Conservation (phyloP, 495 filamentous ascomycete genomes). For the Neurospora sp. region DNA sequence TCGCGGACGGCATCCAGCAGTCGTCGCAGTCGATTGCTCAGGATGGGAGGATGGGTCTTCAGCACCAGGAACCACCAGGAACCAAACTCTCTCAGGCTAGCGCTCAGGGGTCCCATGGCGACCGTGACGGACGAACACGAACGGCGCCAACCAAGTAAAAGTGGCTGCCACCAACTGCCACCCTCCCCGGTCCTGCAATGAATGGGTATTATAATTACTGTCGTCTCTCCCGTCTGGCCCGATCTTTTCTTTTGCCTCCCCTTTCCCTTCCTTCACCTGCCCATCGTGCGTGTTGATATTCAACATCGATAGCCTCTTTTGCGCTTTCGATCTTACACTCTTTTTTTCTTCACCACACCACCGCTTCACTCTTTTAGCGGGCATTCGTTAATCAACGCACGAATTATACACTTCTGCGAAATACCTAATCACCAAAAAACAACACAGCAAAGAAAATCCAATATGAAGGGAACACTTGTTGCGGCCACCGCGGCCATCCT, state of each 20-base stretch:
- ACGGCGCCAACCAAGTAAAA: constrained; percentile 11
- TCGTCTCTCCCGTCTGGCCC: constrained; percentile 1
- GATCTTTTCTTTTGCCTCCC: constrained; percentile 18
- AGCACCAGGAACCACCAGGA: neutral
- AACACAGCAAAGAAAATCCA: neutral
- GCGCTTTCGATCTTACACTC: constrained; percentile 39
- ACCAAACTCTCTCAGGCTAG: neutral
- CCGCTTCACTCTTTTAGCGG: constrained; percentile 98
- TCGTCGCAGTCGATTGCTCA: neutral
- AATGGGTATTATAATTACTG: constrained; percentile 8
- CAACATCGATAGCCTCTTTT: constrained; percentile 41
- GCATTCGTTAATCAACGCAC: constrained; percentile 55
- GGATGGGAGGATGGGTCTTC: neutral
- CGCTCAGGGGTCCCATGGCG: neutral
- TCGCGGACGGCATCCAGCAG: neutral
- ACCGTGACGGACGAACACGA: neutral
- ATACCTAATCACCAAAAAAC: constrained; percentile 11
- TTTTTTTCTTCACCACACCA: constrained; percentile 41
- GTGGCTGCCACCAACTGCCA: constrained; percentile 9
- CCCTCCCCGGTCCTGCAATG: constrained; percentile 9
- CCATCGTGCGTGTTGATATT: constrained; percentile 37
- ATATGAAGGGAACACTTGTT: constrained; percentile 54
- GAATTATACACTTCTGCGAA: neutral
- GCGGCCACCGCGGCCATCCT: constrained; percentile 53
- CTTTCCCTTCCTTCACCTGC: constrained; percentile 32